Evolutionary conservation across 208 protist species (phyloP).

Genomic region (Tritrichomonas foetus): DNA sequence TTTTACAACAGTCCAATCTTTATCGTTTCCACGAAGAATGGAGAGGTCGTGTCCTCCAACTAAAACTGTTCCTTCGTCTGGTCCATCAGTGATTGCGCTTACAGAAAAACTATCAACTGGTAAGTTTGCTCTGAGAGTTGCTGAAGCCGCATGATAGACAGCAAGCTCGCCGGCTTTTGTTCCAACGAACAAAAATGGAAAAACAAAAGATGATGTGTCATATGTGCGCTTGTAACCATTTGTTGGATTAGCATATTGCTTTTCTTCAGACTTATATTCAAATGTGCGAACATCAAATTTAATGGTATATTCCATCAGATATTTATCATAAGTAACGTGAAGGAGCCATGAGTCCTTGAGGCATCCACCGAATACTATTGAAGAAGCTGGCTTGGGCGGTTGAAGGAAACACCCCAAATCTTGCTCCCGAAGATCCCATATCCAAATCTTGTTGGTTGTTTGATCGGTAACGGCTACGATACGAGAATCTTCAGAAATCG

Average conservation of each 20-base stretch:
- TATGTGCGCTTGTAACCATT: not conserved
- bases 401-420: not conserved
- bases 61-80: not conserved
- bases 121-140: not conserved
- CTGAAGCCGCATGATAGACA: not conserved
- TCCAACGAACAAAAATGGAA: not conserved
- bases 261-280: not conserved
- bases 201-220: not conserved
- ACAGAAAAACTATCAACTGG: not conserved
- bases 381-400: not conserved
- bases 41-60: not conserved
- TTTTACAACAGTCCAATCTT: not conserved
- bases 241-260: slow-evolving; percentile 13
- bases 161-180: not conserved
- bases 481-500: not conserved
- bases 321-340: not conserved
- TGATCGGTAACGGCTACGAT: not conserved
- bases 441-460: not conserved
- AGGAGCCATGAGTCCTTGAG: not conserved
- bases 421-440: slow-evolving; percentile 27
- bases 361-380: not conserved
- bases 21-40: not conserved
- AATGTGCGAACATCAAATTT: slow-evolving; percentile 32
- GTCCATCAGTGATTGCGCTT: not conserved
- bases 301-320: not conserved